These are phyloP conservation scores for Aureococcus anophagefferens DNA, from an alignment of 108 stramenopile species.

Conservation along the genomic window DNA sequence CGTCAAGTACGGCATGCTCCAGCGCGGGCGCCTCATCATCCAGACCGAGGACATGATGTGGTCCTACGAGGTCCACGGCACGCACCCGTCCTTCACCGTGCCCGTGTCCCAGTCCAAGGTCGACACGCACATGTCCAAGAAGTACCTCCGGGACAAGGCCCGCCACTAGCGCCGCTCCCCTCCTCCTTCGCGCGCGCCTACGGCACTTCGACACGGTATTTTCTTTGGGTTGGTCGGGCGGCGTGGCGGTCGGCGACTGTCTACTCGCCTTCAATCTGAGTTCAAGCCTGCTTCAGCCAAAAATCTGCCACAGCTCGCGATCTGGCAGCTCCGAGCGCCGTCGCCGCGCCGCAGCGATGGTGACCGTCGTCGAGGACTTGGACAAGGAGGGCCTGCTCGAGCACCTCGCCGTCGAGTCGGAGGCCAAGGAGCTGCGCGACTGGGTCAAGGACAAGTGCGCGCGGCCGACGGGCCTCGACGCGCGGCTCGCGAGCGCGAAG, in stretches of 20 bases:
- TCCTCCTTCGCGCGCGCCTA: too few species aligned
- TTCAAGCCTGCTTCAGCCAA: too few species aligned
- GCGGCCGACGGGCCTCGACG: background rate
- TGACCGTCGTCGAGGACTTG: background rate
- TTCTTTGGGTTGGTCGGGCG: too few species aligned
- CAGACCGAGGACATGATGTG: slow-evolving; percentile 35
- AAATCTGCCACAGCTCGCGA: too few species aligned
- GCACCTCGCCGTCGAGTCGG: background rate
- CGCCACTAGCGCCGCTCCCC: too few species aligned
- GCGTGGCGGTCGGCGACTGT: too few species aligned
- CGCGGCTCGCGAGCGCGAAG: background rate
- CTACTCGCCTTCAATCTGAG: too few species aligned
- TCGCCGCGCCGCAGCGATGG: too few species aligned
- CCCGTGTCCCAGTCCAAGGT: background rate
- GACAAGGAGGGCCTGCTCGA: background rate
- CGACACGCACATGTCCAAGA: too few species aligned
- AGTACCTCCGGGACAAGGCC: too few species aligned
- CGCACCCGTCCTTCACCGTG: slow-evolving; percentile 12
- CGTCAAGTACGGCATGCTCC: slow-evolving; percentile 34
- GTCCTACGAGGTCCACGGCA: slow-evolving; percentile 19
- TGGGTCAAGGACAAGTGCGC: background rate
- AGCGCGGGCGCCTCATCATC: slow-evolving; percentile 33
- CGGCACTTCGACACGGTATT: too few species aligned
- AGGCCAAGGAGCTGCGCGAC: background rate
- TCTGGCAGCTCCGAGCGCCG: too few species aligned